Conservation (phyloP, 768 basidiomycete species). For the Collybia nuda region DNA sequence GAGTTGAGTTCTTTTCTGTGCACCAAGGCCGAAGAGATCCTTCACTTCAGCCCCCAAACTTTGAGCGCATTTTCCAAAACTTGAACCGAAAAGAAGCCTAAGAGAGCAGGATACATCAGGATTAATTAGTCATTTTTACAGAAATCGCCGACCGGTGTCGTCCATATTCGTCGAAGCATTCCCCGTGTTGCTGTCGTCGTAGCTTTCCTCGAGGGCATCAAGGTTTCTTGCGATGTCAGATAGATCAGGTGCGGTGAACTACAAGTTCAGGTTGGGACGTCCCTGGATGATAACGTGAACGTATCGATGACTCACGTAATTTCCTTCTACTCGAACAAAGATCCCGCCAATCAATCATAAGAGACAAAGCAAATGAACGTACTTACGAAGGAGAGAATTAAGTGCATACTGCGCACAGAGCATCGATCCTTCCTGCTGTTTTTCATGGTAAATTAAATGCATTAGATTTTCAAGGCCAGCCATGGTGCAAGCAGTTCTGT, state of each 20-base stretch:
- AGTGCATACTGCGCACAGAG: constrained; percentile 88
- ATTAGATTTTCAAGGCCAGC: constrained; percentile 55
- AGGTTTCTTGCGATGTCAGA: constrained; percentile 70
- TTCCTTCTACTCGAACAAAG: constrained; percentile 31
- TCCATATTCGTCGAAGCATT: constrained; percentile 78
- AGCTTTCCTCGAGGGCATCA: constrained; percentile 64
- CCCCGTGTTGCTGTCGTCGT: constrained; percentile 45
- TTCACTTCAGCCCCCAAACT: constrained; percentile 81
- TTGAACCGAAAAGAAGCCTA: constrained; percentile 91
- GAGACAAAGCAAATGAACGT: constrained; percentile 24
- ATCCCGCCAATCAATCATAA: constrained; percentile 6
- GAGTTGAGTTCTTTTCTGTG: constrained; percentile 9
- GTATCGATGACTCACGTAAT: constrained; percentile 33
- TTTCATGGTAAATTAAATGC: constrained; percentile 73
- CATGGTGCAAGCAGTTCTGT: constrained; percentile 33
- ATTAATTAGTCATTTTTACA: not conserved
- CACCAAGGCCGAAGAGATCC: constrained; percentile 9
- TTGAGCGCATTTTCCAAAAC: constrained; percentile 83
- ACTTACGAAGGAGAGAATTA: constrained; percentile 71
- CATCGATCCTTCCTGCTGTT: constrained; percentile 75
- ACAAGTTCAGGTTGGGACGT: constrained; percentile 3
- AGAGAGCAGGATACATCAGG: not conserved
- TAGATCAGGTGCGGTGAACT: constrained; percentile 83
- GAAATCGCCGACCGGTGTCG: constrained; percentile 63
- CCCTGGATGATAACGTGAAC: too few relatives aligned